Base-by-base conservation (phyloP, 106 monocot genomes). In the Gastrodia elata region DNA sequence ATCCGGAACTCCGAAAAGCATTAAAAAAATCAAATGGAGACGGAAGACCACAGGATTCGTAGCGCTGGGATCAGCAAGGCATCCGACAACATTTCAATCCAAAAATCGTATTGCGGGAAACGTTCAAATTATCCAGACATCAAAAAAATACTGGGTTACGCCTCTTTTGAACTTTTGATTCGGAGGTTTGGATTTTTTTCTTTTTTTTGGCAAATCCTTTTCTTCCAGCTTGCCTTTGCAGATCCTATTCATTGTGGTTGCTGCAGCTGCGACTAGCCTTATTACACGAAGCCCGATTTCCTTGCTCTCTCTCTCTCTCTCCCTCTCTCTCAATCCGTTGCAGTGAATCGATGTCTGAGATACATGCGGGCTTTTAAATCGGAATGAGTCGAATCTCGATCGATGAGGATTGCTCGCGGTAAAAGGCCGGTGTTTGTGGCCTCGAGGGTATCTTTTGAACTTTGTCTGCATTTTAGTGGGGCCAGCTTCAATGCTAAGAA, bases 171-270 rank as follows among this genome's bases (percentile, higher is more conserved):
- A 25, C 24, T 69, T 52, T 69, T 8, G 40, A 7, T 38, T 38
- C 5, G 38, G 38, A n/a, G 40, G 26, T 69, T 69, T 27, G 25
- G 58, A 58, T 37, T 37, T 38, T 65, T 73, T 59, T 74, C 20
- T 43, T 27, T 32, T 65, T 75, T 65, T 34, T 61, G 70, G 24
- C 40, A 41, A 24, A 38, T 73, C 30, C 64, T 75, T 65, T 75
- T 75, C 39, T 64, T 64, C 39, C n/a, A 28, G 44, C 11, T 35
- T 75, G 65, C 67, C 68, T 68, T 76, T 76, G 15, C 46, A 18
- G 75, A 76, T 76, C 64, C 48, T 49, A 69, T 48, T 56, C 76
- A 76, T 76, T 48, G 37, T 43, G 57, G 1, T 24, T 73, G 36
- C 55, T n/a, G 44, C 49, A 33, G 28, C 61, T 34, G 64, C 38